These are phyloP conservation scores for Venturia pyrina DNA, from an alignment of 2,329 filamentous ascomycete species.

Conservation along the genomic window DNA sequence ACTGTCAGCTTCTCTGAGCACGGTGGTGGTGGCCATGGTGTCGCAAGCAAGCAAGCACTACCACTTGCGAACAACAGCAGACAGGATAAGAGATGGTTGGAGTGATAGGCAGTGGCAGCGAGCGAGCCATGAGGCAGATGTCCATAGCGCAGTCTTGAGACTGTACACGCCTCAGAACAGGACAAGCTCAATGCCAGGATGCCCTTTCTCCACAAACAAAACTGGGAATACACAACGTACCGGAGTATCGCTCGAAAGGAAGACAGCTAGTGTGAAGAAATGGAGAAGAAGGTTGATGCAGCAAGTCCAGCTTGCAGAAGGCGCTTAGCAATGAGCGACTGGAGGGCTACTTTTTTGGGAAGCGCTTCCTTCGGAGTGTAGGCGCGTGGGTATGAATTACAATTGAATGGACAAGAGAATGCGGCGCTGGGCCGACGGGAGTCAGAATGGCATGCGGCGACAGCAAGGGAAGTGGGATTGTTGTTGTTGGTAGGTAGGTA, in stretches of 20 bases:
- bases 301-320: constrained; percentile 5
- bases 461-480: background rate
- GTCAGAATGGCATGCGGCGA: constrained; percentile 1
- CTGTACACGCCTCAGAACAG: background rate
- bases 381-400: constrained; percentile 6
- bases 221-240: constrained; percentile 2
- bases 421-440: constrained; percentile 2
- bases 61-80: background rate
- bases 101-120: background rate
- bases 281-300: background rate
- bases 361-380: background rate
- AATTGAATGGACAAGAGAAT: background rate
- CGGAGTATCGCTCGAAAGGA: background rate
- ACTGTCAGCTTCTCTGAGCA: constrained; percentile 25
- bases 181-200: constrained; percentile 4
- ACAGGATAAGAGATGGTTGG: background rate
- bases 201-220: background rate
- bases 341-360: background rate
- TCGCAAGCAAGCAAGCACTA: background rate
- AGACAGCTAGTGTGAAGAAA: background rate
- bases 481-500: too few species aligned
- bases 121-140: constrained; percentile 2
- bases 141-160: background rate
- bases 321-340: constrained; percentile 6
- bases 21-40: constrained; percentile 20